A percentile compares a stretch with the other conserved stretches of the same genome.
Evolutionary conservation across 2,329 filamentous ascomycete genomes (phyloP).

Genomic region (Fusarium sp.): DNA sequence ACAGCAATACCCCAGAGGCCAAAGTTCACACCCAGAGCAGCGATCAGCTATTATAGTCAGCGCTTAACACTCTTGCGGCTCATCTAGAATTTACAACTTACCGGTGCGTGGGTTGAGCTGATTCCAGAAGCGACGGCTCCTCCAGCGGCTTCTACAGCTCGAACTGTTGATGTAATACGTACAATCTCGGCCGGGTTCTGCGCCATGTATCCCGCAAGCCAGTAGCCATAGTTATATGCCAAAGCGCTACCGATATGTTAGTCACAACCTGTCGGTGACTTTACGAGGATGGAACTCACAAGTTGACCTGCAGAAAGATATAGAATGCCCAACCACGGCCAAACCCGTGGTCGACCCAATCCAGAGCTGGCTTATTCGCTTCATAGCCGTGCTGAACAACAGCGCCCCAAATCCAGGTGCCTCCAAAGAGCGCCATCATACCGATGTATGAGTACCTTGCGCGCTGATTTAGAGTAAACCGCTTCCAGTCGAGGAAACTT

Average conservation of each 20-base stretch:
- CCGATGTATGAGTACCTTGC: conserved; percentile 5
- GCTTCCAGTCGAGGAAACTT: not conserved
- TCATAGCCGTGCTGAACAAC: conserved; percentile 51
- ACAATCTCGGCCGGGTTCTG: not conserved
- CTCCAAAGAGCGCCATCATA: conserved; percentile 45
- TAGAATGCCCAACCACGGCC: conserved; percentile 50
- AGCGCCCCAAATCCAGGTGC: conserved; percentile 51
- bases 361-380: conserved; percentile 45
- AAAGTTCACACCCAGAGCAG: conserved; percentile 20
- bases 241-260: not conserved
- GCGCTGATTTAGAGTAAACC: not conserved
- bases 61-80: not conserved
- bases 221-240: not conserved
- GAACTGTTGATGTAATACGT: not conserved
- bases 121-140: not conserved
- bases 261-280: not conserved
- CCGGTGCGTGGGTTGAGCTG: not conserved
- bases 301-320: conserved; percentile 54
- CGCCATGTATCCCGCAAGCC: not conserved
- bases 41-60: conserved; percentile 11
- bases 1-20: conserved; percentile 19
- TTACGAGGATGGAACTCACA: conserved; percentile 24
- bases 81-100: not conserved
- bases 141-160: not conserved
- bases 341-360: conserved; percentile 49